A percentile compares a stretch with the other conserved stretches of the same genome.
Conservation (phyloP, 768 basidiomycete genomes). For the Clavaria fumosa region DNA sequence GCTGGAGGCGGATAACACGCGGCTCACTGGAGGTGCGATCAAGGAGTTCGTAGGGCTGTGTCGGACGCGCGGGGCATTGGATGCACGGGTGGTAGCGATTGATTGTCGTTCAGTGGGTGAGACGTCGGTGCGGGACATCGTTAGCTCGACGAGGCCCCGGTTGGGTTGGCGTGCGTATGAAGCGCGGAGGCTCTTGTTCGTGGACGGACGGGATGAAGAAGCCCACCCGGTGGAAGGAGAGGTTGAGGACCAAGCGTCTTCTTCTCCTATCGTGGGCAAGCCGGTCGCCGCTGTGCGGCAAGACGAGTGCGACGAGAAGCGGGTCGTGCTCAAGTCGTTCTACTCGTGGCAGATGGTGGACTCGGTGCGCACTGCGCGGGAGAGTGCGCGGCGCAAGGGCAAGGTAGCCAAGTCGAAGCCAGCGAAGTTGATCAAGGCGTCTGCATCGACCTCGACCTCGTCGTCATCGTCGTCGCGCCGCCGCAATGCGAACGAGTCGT, state of each 20-base stretch:
- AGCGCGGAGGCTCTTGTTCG: slow-evolving; percentile 49
- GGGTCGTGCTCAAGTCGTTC: slow-evolving; percentile 72
- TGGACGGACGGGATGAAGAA: slow-evolving; percentile 58
- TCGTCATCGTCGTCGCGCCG: too few species aligned
- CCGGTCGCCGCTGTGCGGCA: slow-evolving; percentile 55
- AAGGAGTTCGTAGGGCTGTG: slow-evolving; percentile 50
- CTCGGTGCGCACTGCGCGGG: slow-evolving; percentile 47
- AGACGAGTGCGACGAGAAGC: slow-evolving; percentile 63
- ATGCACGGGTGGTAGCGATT: slow-evolving; percentile 50
- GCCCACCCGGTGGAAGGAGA: too few species aligned
- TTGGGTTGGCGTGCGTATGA: slow-evolving; percentile 63
- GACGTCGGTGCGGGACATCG: slow-evolving; percentile 43
- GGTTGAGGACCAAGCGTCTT: too few species aligned
- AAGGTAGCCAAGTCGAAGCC: too few species aligned
- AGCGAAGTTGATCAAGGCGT: too few species aligned
- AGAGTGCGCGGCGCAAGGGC: slow-evolving; percentile 58
- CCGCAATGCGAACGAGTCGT: slow-evolving; percentile 28
- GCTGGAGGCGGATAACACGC: slow-evolving; percentile 71
- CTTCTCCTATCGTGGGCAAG: too few species aligned
- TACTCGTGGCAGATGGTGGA: slow-evolving; percentile 81
- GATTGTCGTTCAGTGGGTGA: slow-evolving; percentile 67
- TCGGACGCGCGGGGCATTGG: slow-evolving; percentile 28
- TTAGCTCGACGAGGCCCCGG: slow-evolving; percentile 44
- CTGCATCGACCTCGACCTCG: too few species aligned
- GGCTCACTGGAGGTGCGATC: slow-evolving; percentile 43